Evolutionary conservation across 169 alveolate genomes (phyloP), one percentile per base, ranked within the genome.

Genomic region (Sarcocystis neurona): DNA sequence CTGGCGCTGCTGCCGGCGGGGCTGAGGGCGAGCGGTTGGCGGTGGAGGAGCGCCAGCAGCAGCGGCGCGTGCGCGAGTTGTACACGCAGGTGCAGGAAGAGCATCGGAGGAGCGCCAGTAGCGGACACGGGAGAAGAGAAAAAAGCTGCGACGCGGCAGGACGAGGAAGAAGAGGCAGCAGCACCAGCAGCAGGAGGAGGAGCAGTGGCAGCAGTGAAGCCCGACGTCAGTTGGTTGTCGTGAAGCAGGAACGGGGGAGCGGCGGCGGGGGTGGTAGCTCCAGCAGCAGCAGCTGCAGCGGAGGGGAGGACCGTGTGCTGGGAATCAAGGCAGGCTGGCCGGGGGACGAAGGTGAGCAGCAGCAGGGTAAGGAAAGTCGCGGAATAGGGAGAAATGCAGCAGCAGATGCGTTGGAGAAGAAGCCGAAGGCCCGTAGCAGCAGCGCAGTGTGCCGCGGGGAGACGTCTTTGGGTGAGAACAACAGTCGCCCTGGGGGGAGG

Each of bases 1-100:
- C n/a, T n/a, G n/a, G n/a, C n/a, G n/a, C n/a, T n/a, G 80, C 80
- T 15, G 80, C 32, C 50, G 80, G 80, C 32, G 80, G 41, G 30
- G 43, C 77, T 0, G 77, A 37, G 12, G 32, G 15, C 77, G 15
- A 12, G 12, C 39, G 41, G 30, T n/a, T n/a, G 15, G 39, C 15
- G 15, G 41, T 23, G 77, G n/a, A 39, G 47, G 56, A 72, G 80
- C 77, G 32, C 43, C 23, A 63, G 77, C 77, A 39, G 77, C 77
- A 63, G 77, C 77, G 32, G 77, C 77, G 77, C 27, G 77, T 12
- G 43, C 43, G 80, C 8, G n/a, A 72, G 80, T 37, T 37, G n/a
- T n/a, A n/a, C n/a, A n/a, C n/a, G n/a, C n/a, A n/a, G n/a, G n/a
- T n/a, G n/a, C n/a, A n/a, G n/a, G n/a, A n/a, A n/a, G n/a, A n/a